Evolutionary conservation across 306 rosid genomes (phyloP), one percentile per base, ranked within the genome.

Genomic region (Medicago lupulina): DNA sequence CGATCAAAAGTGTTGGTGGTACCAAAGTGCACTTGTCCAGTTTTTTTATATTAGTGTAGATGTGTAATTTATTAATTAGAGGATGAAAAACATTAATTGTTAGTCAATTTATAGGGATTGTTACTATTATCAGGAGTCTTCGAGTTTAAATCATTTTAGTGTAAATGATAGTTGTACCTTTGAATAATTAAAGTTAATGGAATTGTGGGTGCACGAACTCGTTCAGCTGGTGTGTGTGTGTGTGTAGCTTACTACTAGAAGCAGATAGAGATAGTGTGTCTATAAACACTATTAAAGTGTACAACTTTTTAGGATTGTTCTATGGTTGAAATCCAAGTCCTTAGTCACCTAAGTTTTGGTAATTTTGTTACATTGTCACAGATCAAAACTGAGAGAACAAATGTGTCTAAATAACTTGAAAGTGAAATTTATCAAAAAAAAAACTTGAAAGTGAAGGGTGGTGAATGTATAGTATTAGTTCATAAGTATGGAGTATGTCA

Each of bases 161-260:
- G 5, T 62, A 10, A 49, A 21, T 49, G 34, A 23, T 47, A 21
- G n/a, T 47, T 46, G 41, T n/a, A 9, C 65, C 16, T 23, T 0
- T 78, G 55, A 49, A 71, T 55, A 19, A 8, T 14, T 2, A 15
- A 68, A 36, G 15, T n/a, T 54, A 69, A 59, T n/a, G 50, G 38
- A 70, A 23, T 9, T 12, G 47, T 23, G 67, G 9, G 39, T 46
- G 28, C 28, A 21, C 13, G 9, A 11, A 7, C 73, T 28, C 54
- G 47, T 40, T 31, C 39, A 12, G 50, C 28, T 18, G 23, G 50
- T 71, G 38, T 15, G 23, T 21, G 46, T 10, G 50, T 71, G 38
- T 15, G 46, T 10, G 7, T 53, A 31, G 31, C 11, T 12, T 58
- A 44, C 36, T 5, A 6, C 9, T 55, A 13, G n/a, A 40, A 67